Base-by-base conservation (phyloP, 768 basidiomycete species). In the Scleroderma citrinum region DNA sequence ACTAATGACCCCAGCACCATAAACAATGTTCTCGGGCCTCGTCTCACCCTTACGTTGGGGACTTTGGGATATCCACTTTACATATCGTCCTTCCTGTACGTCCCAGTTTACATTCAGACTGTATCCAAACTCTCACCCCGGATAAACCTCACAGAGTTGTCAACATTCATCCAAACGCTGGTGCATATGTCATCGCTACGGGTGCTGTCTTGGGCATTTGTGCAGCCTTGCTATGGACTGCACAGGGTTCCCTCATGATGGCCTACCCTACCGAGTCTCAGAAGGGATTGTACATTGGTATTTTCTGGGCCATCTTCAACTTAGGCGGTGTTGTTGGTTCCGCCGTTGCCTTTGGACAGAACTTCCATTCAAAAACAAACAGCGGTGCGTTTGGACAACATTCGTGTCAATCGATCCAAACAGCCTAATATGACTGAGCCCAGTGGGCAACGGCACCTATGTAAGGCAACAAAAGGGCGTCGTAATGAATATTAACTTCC, bases 271-370 rank as follows among this genome's bases (percentile, higher is more conserved):
- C 75, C 2, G 79, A 80, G 53, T 75, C 77, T 46, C 74, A 80
- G 56, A 80, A 80, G 56, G 79, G 79, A 13, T 65, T 64, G 50
- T 70, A 70, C 16, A 78, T 80, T 50, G 69, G 68, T 29, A 53
- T 80, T 43, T 80, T 80, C 63, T 80, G 79, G 79, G 70, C 77
- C 35, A 85, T 91, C 54, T 90, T 92, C 71, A 89, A 89, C 56
- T 51, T 89, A 26, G 87, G 87, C 31, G 82, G 82, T 40, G 85
- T 92, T 38, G 81, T 92, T 40, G 88, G 89, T 20, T 77, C 87
- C 17, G 72, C 85, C 12, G 84, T 91, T 24, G 80, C 87, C 10
- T 73, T 91, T 38, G 90, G 79, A 0, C 74, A 80, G 54, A 90
- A 89, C 59, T 82, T 80, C 60, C 60, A 83, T 39, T 81, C 79